phyloP scores from a whole-genome alignment of 345 rosid genomes.

The Acer campestre region DNA sequence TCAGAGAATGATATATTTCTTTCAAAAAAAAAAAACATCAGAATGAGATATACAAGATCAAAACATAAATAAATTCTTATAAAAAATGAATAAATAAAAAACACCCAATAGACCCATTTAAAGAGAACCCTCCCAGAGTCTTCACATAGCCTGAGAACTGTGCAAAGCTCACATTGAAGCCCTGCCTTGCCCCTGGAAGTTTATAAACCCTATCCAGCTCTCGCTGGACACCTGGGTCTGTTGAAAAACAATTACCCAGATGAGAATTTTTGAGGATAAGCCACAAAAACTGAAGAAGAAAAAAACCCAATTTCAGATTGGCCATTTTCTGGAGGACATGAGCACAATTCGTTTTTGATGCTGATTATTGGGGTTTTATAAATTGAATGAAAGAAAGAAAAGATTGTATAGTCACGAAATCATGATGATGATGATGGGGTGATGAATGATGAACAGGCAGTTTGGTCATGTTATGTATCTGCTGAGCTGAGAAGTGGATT shows the following conservation, averaged over 20 bases:
- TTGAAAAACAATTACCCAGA: conserved; percentile 30
- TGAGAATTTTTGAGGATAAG: conserved; percentile 22
- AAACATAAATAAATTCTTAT: too few species aligned
- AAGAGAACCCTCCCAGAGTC: conserved; percentile 71
- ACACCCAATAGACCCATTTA: conserved; percentile 55
- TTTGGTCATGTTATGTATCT: too few species aligned
- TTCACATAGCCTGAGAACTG: conserved; percentile 74
- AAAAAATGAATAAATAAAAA: too few species aligned
- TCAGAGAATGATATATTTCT: conserved; percentile 48
- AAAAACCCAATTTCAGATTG: conserved; percentile 7
- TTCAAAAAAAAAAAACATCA: too few species aligned
- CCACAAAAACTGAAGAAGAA: background rate
- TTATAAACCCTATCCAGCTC: conserved; percentile 56
- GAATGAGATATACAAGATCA: background rate
- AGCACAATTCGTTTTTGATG: background rate
- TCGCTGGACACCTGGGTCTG: conserved; percentile 48
- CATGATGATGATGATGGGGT: too few species aligned
- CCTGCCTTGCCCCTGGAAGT: conserved; percentile 61
- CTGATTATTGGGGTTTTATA: too few species aligned
- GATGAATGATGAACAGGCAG: too few species aligned
- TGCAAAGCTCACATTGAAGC: conserved; percentile 60
- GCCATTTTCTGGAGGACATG: conserved; percentile 14
- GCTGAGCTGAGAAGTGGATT: too few species aligned
- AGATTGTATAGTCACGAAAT: too few species aligned
- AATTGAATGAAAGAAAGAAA: too few species aligned